Conservation (phyloP, 139 green algal genomes). For the Volvox africanus region DNA sequence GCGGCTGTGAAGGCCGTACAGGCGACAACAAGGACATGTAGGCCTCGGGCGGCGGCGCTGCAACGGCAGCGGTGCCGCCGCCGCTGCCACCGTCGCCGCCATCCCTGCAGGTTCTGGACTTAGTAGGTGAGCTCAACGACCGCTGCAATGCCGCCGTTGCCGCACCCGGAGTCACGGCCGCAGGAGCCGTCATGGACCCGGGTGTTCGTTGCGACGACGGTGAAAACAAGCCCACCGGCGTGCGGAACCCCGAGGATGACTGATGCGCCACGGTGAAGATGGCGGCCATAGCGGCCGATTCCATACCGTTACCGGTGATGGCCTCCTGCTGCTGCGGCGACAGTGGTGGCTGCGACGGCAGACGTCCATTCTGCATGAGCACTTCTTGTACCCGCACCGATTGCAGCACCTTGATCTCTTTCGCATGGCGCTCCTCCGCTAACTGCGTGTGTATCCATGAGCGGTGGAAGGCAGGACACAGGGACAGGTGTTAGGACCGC, state of each 20-base stretch:
- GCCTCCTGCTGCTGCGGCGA: background rate
- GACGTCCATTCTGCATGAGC: background rate
- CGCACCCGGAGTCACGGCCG: background rate
- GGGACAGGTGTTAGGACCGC: background rate
- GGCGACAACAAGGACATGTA: background rate
- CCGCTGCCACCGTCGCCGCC: background rate
- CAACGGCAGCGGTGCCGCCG: background rate
- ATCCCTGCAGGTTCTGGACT: background rate
- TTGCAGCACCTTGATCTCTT: background rate
- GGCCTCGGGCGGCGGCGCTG: background rate
- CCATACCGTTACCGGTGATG: background rate
- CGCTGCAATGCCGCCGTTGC: background rate
- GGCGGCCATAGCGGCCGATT: background rate
- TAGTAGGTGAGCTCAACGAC: background rate
- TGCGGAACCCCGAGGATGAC: background rate
- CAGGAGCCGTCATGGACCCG: background rate
- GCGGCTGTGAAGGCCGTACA: background rate
- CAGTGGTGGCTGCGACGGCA: background rate
- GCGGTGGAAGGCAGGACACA: background rate
- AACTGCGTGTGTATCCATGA: background rate
- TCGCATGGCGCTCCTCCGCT: background rate
- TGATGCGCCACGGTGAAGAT: too few species aligned
- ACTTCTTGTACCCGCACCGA: constrained; percentile 2
- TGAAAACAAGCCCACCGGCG: too few species aligned
- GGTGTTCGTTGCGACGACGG: background rate